Conservation (phyloP, 164 flowering plant species). For the Aristolochia fimbriata region DNA sequence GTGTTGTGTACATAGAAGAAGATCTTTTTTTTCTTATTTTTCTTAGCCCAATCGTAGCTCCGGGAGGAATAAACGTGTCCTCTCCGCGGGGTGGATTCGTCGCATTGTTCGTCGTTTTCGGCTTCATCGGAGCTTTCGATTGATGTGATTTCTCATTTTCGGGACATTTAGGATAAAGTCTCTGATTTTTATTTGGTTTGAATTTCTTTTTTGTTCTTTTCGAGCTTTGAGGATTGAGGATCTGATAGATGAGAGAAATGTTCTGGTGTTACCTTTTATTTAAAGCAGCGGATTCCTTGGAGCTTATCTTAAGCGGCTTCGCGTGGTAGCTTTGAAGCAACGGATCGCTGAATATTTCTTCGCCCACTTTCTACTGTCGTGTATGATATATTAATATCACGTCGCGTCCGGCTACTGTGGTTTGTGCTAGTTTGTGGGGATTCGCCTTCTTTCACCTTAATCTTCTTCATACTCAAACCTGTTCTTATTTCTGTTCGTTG, state of each 20-base stretch:
- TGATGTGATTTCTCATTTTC: slow-evolving; percentile 6
- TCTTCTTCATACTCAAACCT: background rate
- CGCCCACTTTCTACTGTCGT: too few relatives aligned
- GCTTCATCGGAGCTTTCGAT: slow-evolving; percentile 1
- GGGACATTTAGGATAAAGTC: background rate
- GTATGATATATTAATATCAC: too few relatives aligned
- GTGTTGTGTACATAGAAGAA: background rate
- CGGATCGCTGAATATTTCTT: too few relatives aligned
- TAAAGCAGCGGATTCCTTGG: too few relatives aligned
- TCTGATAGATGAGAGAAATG: background rate
- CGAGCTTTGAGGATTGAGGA: too few relatives aligned
- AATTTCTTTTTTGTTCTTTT: too few relatives aligned
- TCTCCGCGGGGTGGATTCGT: background rate
- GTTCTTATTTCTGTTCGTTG: background rate
- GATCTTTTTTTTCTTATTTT: too few relatives aligned
- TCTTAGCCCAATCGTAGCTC: background rate
- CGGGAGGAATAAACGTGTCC: background rate
- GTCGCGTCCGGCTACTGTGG: too few relatives aligned
- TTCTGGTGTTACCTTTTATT: background rate
- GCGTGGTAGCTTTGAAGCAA: too few relatives aligned
- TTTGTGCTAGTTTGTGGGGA: too few relatives aligned
- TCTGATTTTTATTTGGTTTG: too few relatives aligned
- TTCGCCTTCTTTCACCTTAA: background rate
- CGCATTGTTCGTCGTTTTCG: background rate
- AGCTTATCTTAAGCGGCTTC: too few relatives aligned